These are phyloP conservation scores for Solanum paucissectum DNA, from an alignment of 257 asterid species.

Conservation along the genomic window DNA sequence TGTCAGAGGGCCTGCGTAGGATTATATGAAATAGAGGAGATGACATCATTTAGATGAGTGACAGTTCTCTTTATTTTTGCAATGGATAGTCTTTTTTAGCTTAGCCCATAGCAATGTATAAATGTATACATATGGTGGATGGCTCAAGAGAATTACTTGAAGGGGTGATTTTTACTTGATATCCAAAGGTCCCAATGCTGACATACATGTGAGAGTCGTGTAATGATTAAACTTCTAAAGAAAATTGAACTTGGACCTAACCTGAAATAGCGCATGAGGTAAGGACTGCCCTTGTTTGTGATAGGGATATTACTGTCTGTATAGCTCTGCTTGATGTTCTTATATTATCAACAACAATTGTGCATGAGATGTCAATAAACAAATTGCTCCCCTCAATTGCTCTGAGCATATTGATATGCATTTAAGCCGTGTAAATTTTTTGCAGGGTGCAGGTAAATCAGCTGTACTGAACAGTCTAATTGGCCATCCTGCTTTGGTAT, in stretches of 20 bases:
- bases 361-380: neutral
- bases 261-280: neutral
- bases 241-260: neutral
- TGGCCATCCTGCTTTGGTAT: slow-evolving; percentile 95
- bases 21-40: neutral
- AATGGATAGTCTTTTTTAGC: neutral
- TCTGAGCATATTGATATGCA: neutral
- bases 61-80: neutral
- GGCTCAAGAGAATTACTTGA: neutral
- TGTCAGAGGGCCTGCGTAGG: neutral
- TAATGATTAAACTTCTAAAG: neutral
- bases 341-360: neutral
- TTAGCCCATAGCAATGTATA: neutral
- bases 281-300: neutral
- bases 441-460: slow-evolving; percentile 98
- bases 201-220: neutral
- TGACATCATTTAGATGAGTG: neutral
- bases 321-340: neutral
- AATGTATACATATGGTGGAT: neutral
- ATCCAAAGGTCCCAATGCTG: neutral
- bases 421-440: neutral
- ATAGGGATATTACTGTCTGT: neutral
- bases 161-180: neutral
- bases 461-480: slow-evolving; percentile 94
- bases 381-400: neutral